These are phyloP conservation scores for Aspergillus transmontanensis DNA, from an alignment of 2,329 filamentous ascomycete genomes.

Conservation along the genomic window DNA sequence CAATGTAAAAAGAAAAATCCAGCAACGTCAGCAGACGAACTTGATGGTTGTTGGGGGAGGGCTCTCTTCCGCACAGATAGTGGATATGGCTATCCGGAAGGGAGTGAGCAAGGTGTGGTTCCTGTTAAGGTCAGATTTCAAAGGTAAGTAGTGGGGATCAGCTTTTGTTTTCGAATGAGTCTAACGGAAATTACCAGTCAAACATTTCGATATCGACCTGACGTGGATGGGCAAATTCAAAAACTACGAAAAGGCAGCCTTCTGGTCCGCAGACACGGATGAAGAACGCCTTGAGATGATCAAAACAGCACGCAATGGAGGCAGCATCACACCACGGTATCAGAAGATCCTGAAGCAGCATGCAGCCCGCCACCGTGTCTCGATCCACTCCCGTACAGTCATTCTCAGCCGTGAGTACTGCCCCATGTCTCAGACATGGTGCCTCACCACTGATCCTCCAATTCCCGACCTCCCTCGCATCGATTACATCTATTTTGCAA, in stretches of 20 bases:
- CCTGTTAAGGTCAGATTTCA: constrained; percentile 61
- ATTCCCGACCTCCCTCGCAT: constrained; percentile 53
- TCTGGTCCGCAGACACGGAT: constrained; percentile 75
- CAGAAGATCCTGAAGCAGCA: constrained; percentile 68
- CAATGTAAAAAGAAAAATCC: constrained; percentile 57
- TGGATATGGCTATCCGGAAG: constrained; percentile 65
- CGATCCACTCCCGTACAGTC: constrained; percentile 60
- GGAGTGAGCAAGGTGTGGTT: constrained; percentile 71
- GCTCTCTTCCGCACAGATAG: constrained; percentile 73
- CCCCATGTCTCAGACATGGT: constrained; percentile 50
- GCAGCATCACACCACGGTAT: constrained; percentile 73
- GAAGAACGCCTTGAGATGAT: constrained; percentile 69
- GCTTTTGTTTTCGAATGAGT: background rate
- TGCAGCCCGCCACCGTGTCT: constrained; percentile 53
- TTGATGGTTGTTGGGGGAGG: constrained; percentile 75
- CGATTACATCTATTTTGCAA: constrained; percentile 76
- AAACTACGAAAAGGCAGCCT: constrained; percentile 74
- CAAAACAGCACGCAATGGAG: constrained; percentile 68
- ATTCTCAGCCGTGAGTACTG: constrained; percentile 58
- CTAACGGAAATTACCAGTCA: constrained; percentile 48
- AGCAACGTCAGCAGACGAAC: constrained; percentile 55
- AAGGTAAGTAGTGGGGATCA: constrained; percentile 39
- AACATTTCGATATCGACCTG: constrained; percentile 76
- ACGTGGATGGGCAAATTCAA: constrained; percentile 82
- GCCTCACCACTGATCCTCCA: constrained; percentile 56